Evolutionary conservation across 176 grass and related monocot species (phyloP), one percentile per base, ranked within the genome.

Genomic region (Zoysia japonica): DNA sequence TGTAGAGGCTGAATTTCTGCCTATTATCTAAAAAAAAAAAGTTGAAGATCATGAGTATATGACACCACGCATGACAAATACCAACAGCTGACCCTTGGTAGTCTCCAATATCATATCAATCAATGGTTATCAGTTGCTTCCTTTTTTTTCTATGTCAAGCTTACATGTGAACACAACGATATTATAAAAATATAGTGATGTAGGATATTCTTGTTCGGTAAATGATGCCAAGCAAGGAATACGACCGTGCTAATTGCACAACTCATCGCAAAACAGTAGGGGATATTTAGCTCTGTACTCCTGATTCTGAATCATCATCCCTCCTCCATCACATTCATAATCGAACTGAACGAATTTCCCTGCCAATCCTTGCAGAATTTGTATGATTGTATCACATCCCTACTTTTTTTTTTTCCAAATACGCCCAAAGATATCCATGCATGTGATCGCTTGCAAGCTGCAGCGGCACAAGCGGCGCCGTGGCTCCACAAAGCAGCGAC

Each of bases 401-500:
- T 15, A 45, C 28, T 28, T n/a, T 57, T 59, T 59, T 9, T 28
- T 60, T 10, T 9, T n/a, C n/a, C 7, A 60, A 19, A 28, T 6
- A 28, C 0, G 9, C 59, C 9, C 1, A 9, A 28, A 19, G 9
- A 7, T 28, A 28, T 28, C 28, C 28, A 20, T 9, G n/a, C 19
- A 7, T 59, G 56, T 59, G 55, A 19, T 19, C 55, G 6, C 17
- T 20, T 47, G 70, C 70, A 49, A 51, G 50, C 71, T 43, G 5
- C 15, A 9, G 47, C 47, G 11, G 78, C 52, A 2, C 47, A 38
- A 81, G 68, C 79, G 62, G 62, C 40, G 28, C 17, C 43, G 16
- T 54, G 84, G 63, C n/a, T 59, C 77, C 41, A 66, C 67, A 2
- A 1, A n/a, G 64, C 71, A 70, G 71, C 1, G 73, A 50, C 37